A percentile compares a stretch with the other conserved stretches of the same genome.
These are phyloP conservation scores for Globisporangium abappressorium DNA, from an alignment of 352 stramenopile species.

Conservation along the genomic window DNA sequence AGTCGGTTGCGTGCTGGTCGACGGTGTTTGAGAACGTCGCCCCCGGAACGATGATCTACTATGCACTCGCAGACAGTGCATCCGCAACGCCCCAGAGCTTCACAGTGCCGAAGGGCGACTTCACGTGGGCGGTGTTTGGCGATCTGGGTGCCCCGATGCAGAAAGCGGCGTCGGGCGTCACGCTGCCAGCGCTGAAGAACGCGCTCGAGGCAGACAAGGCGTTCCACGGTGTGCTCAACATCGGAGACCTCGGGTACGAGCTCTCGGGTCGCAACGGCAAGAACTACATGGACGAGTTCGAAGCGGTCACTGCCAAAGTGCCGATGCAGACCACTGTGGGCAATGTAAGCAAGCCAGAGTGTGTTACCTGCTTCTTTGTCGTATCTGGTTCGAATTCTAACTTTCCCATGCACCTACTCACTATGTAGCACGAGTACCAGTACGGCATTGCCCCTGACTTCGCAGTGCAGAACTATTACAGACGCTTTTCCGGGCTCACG, in stretches of 20 bases:
- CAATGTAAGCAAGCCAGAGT: slow-evolving; percentile 37
- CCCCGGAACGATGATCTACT: slow-evolving; percentile 51
- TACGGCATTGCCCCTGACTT: slow-evolving; percentile 48
- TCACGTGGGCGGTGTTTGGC: slow-evolving; percentile 79
- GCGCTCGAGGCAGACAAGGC: slow-evolving; percentile 29
- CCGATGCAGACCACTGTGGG: slow-evolving; percentile 75
- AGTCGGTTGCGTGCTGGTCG: slow-evolving; percentile 55
- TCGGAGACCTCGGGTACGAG: slow-evolving; percentile 74
- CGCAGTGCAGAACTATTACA: slow-evolving; percentile 72
- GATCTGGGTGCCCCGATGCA: slow-evolving; percentile 60
- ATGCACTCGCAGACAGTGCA: slow-evolving; percentile 37
- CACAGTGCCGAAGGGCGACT: slow-evolving; percentile 33
- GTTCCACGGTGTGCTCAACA: slow-evolving; percentile 66
- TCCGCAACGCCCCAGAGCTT: slow-evolving; percentile 33
- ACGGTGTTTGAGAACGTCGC: slow-evolving; percentile 45
- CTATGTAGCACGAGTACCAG: slow-evolving; percentile 63
- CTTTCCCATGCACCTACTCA: slow-evolving; percentile 7
- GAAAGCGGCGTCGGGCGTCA: slow-evolving; percentile 51
- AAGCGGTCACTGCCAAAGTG: slow-evolving; percentile 51
- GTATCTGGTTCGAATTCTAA: background rate
- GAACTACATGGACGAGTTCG: slow-evolving; percentile 74
- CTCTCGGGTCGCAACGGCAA: slow-evolving; percentile 53
- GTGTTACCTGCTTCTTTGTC: background rate
- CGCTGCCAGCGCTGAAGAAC: slow-evolving; percentile 60
- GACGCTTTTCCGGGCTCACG: slow-evolving; percentile 53